phyloP scores from a whole-genome alignment of 2,329 filamentous ascomycete species.

The Fusarium sp. region DNA sequence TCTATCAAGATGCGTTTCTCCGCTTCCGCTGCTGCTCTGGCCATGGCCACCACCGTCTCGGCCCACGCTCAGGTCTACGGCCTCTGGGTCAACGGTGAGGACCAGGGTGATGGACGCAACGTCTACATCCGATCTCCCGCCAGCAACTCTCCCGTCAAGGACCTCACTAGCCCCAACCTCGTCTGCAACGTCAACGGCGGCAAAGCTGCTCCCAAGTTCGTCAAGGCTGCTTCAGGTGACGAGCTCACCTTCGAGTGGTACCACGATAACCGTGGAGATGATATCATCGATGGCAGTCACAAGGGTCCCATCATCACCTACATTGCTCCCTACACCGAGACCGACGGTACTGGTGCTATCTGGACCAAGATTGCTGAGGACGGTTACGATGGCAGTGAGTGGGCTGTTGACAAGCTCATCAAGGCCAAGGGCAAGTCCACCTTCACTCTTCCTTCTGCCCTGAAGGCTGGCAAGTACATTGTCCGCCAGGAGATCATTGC shows the following conservation, averaged over 20 bases:
- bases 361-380: constrained; percentile 58
- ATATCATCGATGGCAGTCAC: constrained; percentile 63
- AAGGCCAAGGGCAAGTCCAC: constrained; percentile 56
- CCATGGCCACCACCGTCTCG: constrained; percentile 50
- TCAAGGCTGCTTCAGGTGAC: constrained; percentile 57
- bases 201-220: constrained; percentile 50
- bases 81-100: constrained; percentile 58
- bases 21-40: constrained; percentile 45
- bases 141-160: constrained; percentile 57
- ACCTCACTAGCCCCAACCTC: constrained; percentile 52
- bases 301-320: constrained; percentile 63
- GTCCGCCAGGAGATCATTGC: constrained; percentile 65
- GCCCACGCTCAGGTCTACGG: constrained; percentile 58
- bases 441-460: constrained; percentile 55
- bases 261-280: constrained; percentile 59
- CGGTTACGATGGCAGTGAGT: constrained; percentile 51
- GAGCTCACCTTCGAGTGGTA: constrained; percentile 60
- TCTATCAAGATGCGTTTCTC: constrained; percentile 49
- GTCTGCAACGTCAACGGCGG: constrained; percentile 56
- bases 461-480: constrained; percentile 62
- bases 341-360: constrained; percentile 58
- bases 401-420: constrained; percentile 57
- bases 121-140: constrained; percentile 56
- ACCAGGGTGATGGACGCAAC: constrained; percentile 53
- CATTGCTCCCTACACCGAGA: constrained; percentile 55